These are phyloP conservation scores for Brasenia schreberi DNA, from an alignment of 164 flowering plant species.

Conservation along the genomic window DNA sequence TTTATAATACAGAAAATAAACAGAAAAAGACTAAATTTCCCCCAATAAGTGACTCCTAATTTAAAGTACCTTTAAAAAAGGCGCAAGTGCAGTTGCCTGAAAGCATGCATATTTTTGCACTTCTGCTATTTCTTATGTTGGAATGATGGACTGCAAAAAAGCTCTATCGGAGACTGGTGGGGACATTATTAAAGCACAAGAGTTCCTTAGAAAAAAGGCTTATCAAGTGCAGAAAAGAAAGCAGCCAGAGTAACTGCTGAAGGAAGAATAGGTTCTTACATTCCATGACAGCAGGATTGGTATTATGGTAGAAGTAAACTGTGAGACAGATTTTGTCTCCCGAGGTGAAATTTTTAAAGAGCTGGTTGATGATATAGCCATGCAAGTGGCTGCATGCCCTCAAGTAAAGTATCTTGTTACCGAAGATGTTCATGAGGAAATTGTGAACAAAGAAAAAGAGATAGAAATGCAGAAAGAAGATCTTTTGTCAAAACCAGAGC, in stretches of 20 bases:
- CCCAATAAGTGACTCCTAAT: no score
- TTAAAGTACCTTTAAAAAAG: no score
- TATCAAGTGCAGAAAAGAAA: conserved; percentile 98
- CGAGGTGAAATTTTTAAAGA: conserved; percentile 95
- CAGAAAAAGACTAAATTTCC: no score
- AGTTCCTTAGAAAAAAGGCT: conserved; percentile 92
- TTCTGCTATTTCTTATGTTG: conserved; percentile 7
- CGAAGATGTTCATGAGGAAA: conserved; percentile 71
- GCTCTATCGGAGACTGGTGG: conserved; percentile 87
- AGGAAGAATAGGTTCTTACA: conserved; percentile 90
- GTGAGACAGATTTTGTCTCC: conserved; percentile 98
- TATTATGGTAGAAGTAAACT: conserved; percentile 84
- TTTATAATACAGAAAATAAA: no score
- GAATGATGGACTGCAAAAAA: conserved; percentile 99
- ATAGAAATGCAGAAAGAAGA: conserved; percentile 96
- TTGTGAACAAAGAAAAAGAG: conserved; percentile 71
- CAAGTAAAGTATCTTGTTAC: conserved; percentile 69
- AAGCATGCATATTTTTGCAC: no score
- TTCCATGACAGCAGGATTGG: conserved; percentile 94
- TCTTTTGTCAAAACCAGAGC: conserved; percentile 81
- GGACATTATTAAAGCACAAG: conserved; percentile 81
- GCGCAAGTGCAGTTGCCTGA: no score
- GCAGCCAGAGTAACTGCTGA: conserved; percentile 86
- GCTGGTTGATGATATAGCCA: conserved; percentile 95
- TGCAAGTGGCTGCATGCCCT: conserved; percentile 99